phyloP scores from a whole-genome alignment of 306 rosid species.

The Medicago arabica region DNA sequence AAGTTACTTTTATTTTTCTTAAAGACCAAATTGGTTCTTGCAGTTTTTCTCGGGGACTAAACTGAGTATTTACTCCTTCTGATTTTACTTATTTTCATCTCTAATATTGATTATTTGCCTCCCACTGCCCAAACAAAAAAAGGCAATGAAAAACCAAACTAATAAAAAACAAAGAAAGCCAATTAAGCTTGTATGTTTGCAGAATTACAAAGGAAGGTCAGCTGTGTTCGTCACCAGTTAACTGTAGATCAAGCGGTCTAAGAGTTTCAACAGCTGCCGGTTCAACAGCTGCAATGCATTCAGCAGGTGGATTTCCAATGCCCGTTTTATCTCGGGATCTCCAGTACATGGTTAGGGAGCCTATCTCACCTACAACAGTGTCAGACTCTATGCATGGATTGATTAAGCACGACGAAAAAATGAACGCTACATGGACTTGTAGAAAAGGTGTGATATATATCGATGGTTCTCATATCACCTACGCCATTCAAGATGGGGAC shows the following conservation, averaged over 20 bases:
- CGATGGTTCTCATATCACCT: constrained; percentile 75
- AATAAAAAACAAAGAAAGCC: neutral
- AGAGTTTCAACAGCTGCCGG: constrained; percentile 92
- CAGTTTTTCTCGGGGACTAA: neutral
- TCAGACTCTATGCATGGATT: constrained; percentile 66
- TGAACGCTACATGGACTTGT: constrained; percentile 65
- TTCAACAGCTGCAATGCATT: constrained; percentile 94
- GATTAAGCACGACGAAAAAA: constrained; percentile 53
- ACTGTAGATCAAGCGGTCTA: constrained; percentile 88
- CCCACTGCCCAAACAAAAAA: neutral
- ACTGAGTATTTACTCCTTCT: neutral
- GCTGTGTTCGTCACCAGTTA: constrained; percentile 53
- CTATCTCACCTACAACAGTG: constrained; percentile 55
- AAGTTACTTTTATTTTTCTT: neutral
- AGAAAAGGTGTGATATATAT: constrained; percentile 66
- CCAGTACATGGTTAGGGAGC: constrained; percentile 96
- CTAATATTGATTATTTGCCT: neutral
- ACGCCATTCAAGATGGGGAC: constrained; percentile 65
- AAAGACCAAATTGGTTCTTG: neutral
- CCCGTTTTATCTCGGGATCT: constrained; percentile 72
- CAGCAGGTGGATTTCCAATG: constrained; percentile 87
- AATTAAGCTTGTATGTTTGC: constrained; percentile 43
- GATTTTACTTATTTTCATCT: constrained; percentile 17
- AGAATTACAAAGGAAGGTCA: constrained; percentile 65
- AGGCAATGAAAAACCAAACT: neutral